Base-by-base conservation (phyloP, 768 basidiomycete genomes). In the Cystofilobasidium capitatum region DNA sequence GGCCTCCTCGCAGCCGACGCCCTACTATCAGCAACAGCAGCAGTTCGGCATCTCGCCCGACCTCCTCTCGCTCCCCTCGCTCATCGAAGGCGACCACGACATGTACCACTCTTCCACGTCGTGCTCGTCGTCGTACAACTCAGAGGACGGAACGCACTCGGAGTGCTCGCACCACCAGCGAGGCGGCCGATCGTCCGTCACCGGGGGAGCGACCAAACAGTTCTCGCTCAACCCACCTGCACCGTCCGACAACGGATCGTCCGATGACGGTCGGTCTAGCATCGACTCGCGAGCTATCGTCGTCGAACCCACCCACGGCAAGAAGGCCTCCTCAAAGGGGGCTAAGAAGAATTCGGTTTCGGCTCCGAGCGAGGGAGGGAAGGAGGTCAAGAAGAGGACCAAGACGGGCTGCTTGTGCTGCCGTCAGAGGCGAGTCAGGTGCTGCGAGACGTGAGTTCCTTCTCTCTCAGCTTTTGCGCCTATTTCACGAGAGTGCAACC, bases 371-470 rank as follows among this genome's bases (percentile, higher is more conserved):
- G 40, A 20, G 20, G 40, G 40, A 10, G 40, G 40, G 40, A 42
- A 42, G 40, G 40, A 10, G 10, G 40, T 20, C 40, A 42, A 42
- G 40, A 91, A 89, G 70, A 84, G 92, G 72, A 90, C 88, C 78
- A 92, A 94, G 80, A 91, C 91, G 0, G 92, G 92, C 29, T 97
- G 92, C 76, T 79, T 94, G 75, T 92, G 89, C 49, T 97, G 92
- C 82, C 83, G 92, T 73, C 84, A 85, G 70, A 92, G 93, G 82
- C 89, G 94, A 82, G 90, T 97, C 74, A 96, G 96, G 88, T 97
- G 92, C 77, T 92, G 93, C 76, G 92, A 97, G 78, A 83, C 83
- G 16, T 89, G 91, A 75, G 92, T 91, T 64, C 12, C 24, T 16
- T 31, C 83, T 82, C 66, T 94, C 91, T 79, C 84, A 85, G 80